A percentile compares a stretch with the other conserved stretches of the same genome.
Conservation (phyloP, 345 rosid genomes). For the Lagerstroemia speciosa region DNA sequence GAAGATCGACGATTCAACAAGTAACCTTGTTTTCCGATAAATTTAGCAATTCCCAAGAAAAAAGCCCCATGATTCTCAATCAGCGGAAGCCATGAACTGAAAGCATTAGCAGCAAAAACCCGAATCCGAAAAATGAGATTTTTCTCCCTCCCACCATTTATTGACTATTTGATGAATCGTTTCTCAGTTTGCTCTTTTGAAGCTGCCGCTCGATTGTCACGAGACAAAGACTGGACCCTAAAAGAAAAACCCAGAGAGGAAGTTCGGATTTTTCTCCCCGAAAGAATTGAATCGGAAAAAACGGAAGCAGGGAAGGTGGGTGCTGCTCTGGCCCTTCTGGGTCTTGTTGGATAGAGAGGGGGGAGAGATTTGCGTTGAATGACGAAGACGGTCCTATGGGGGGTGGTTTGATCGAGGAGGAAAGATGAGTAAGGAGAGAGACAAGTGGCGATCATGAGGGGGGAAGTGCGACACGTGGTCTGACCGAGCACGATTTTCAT, state of each 20-base stretch:
- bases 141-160: not conserved
- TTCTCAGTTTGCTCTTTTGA: not conserved
- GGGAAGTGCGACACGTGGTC: slow-evolving; percentile 57
- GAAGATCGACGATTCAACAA: not conserved
- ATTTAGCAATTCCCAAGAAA: slow-evolving; percentile 5
- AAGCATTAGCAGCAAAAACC: not conserved
- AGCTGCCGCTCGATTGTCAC: not conserved
- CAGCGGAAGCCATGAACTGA: not conserved
- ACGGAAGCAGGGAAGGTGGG: not conserved
- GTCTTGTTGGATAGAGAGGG: not conserved
- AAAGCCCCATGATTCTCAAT: not conserved
- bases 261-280: not conserved
- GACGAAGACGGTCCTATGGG: not conserved
- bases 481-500: slow-evolving; percentile 16
- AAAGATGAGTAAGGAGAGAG: not conserved
- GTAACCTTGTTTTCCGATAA: not conserved
- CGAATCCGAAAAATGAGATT: not conserved
- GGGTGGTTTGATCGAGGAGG: not conserved
- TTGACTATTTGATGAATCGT: not conserved
- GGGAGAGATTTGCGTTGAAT: not conserved
- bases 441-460: slow-evolving; percentile 59
- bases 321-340: not conserved
- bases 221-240: not conserved
- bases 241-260: not conserved
- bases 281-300: not conserved